Evolutionary conservation across 75 land plant genomes (phyloP).

Genomic region (Chamaecyparis obtusa): DNA sequence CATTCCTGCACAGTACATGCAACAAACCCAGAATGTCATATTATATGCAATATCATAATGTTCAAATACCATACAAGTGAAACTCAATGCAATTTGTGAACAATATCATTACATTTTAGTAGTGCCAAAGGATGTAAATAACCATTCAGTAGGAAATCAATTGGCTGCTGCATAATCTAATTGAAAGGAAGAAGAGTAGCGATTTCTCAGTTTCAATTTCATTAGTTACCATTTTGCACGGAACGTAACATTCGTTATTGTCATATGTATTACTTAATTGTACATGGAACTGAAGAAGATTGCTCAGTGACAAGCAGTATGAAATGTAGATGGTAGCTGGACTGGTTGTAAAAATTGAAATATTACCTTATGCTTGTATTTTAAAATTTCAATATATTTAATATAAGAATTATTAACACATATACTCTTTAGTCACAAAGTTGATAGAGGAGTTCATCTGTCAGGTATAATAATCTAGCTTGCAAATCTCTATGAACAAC

Average conservation of each 20-base stretch:
- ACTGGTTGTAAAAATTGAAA: background rate
- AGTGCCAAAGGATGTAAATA: background rate
- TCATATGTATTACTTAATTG: background rate
- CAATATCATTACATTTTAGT: background rate
- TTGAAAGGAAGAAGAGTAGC: background rate
- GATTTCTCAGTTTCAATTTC: background rate
- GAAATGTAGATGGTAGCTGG: background rate
- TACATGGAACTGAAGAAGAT: background rate
- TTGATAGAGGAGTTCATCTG: too few relatives aligned
- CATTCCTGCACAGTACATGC: slow-evolving; percentile 11
- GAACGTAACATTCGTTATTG: background rate
- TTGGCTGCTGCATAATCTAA: background rate
- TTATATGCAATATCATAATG: background rate
- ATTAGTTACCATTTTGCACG: background rate
- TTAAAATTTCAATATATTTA: too few relatives aligned
- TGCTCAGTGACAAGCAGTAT: background rate
- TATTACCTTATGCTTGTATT: background rate
- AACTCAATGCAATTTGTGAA: background rate
- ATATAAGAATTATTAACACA: too few relatives aligned
- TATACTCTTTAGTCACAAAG: too few relatives aligned
- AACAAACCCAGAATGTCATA: slow-evolving; percentile 16
- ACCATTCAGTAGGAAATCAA: background rate
- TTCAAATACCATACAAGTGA: background rate
- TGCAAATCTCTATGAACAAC: too few relatives aligned
- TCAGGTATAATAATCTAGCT: too few relatives aligned